Base-by-base conservation (phyloP, 2,329 filamentous ascomycete species). In the Fusarium pininemorale region DNA sequence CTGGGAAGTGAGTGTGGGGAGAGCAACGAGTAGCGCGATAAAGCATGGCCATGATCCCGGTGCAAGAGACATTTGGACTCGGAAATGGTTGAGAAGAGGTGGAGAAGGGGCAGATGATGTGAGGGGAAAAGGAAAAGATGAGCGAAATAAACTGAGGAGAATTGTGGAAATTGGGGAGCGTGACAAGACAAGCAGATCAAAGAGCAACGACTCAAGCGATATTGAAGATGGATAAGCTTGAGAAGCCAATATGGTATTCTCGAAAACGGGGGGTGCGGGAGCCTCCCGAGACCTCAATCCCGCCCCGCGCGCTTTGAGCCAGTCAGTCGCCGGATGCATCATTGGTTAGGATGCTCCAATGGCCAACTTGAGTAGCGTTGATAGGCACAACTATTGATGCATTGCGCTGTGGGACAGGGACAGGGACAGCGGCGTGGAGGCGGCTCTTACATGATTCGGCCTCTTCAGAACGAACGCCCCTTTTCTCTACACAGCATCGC, bases 1-100 rank as follows among this genome's bases (percentile, higher is more conserved):
- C 72, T 74, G 67, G 69, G 63, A 65, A 42, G 55, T 57, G 58
- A 58, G 42, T 74, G 74, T 73, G 76, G 76, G 74, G 76, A 73
- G 59, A 63, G 41, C 47, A 44, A 56, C 41, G 24, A 59, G 63
- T 74, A 74, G 71, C 60, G 59, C 32, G 35, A 38, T 37, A 26
- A 26, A 66, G 48, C 64, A 63, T 42, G 35, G 59, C 35, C 58
- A 53, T 42, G 6, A 45, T 60, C 59, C 60, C 35, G n/a, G 57
- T 57, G 54, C 63, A 63, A 53, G 53, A 59, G 50, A 26, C 50
- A 37, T 53, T 37, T 67, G 66, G 73, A 58, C 60, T 56, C 63
- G 56, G 53, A 73, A 63, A 47, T 53, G 39, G 13, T 35, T 38
- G 44, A 61, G 63, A 60, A 37, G 59, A 55, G 55, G 58, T 35